These are phyloP conservation scores for Setaria viridis DNA, from an alignment of 202 grass and related monocot genomes.

Conservation along the genomic window DNA sequence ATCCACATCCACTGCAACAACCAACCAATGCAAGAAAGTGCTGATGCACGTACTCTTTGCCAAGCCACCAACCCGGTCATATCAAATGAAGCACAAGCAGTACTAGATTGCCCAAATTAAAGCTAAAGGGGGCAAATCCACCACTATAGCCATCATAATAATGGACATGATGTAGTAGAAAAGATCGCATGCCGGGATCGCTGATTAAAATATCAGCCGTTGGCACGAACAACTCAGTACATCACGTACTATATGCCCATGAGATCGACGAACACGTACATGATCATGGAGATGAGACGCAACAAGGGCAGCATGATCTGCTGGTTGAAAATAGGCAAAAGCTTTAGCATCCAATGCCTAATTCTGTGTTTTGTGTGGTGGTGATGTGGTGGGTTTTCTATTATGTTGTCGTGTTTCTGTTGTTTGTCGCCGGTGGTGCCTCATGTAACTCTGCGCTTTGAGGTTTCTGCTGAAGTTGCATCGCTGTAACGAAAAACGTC, in stretches of 20 bases:
- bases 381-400: too few species aligned
- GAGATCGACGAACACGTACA: not conserved
- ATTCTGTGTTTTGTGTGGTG: too few species aligned
- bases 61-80: slow-evolving; percentile 10
- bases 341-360: not conserved
- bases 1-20: not conserved
- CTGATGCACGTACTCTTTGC: not conserved
- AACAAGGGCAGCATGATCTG: not conserved
- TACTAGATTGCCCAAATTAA: not conserved
- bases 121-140: not conserved
- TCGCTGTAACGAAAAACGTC: too few species aligned
- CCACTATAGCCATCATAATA: not conserved
- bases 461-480: too few species aligned
- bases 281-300: not conserved
- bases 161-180: not conserved
- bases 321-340: slow-evolving; percentile 7
- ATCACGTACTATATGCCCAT: not conserved
- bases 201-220: not conserved
- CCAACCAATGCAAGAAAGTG: not conserved
- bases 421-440: too few species aligned
- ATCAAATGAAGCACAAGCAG: slow-evolving; percentile 13
- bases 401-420: too few species aligned
- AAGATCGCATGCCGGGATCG: not conserved
- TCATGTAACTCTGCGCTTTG: too few species aligned
- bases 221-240: not conserved